phyloP scores from a whole-genome alignment of 305 asterid genomes.

The Solanum hybrid region DNA sequence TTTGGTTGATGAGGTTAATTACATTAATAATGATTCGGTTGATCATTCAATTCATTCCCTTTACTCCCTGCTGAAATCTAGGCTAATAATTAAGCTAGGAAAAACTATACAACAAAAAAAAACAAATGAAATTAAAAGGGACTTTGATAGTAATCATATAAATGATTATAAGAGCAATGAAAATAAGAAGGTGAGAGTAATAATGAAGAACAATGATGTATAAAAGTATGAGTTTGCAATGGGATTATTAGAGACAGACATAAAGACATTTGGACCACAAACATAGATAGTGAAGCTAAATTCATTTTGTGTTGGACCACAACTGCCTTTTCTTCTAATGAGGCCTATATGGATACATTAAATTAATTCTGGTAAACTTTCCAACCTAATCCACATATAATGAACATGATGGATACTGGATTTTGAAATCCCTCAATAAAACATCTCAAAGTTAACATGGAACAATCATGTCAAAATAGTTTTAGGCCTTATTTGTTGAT shows the following conservation, averaged over 20 bases:
- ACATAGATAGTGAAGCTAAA: neutral
- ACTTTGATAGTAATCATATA: neutral
- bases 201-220: neutral
- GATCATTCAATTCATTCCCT: neutral
- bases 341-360: neutral
- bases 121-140: neutral
- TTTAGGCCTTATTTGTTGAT: neutral
- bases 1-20: neutral
- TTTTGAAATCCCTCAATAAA: neutral
- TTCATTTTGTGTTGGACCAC: neutral
- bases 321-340: neutral
- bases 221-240: neutral
- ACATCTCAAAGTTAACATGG: neutral
- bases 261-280: neutral
- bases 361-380: neutral
- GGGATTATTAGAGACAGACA: neutral
- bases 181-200: neutral
- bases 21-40: neutral
- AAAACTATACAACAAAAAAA: neutral
- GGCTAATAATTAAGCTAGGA: neutral
- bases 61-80: neutral
- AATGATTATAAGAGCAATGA: neutral
- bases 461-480: neutral
- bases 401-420: neutral
- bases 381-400: neutral